Evolutionary conservation across 2,329 filamentous ascomycete genomes (phyloP).

Genomic region (Colletotrichum destructivum): DNA sequence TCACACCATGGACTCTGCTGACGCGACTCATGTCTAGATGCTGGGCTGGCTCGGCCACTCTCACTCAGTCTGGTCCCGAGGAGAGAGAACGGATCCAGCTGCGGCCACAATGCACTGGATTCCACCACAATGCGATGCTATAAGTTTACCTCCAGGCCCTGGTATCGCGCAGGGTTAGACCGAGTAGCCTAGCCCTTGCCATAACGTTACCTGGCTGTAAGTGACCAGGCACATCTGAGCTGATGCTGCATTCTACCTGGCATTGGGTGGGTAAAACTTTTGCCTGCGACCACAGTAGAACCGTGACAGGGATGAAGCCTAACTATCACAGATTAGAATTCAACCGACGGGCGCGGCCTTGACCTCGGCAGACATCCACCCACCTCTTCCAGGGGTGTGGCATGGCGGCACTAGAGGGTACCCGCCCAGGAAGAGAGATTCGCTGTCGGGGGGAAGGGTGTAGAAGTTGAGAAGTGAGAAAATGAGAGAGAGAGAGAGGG

Average conservation of each 20-base stretch:
- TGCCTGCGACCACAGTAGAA: no score
- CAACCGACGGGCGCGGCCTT: not conserved
- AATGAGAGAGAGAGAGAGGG: no score
- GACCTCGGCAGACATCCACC: slow-evolving; percentile 27
- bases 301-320: not conserved
- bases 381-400: not conserved
- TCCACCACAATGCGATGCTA: no score
- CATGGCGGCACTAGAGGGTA: not conserved
- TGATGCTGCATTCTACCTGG: no score
- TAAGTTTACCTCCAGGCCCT: no score
- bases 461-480: no score
- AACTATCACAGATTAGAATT: not conserved
- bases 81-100: not conserved
- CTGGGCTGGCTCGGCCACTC: not conserved
- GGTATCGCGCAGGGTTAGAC: no score
- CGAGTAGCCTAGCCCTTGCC: no score
- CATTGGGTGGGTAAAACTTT: no score
- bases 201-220: no score
- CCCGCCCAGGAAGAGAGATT: not conserved
- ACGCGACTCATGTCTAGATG: slow-evolving; percentile 7
- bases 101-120: not conserved
- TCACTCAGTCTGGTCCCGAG: no score
- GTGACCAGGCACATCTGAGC: no score
- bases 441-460: not conserved
- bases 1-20: not conserved